phyloP scores from a whole-genome alignment of 345 rosid species.

The Lumnitzera littorea region DNA sequence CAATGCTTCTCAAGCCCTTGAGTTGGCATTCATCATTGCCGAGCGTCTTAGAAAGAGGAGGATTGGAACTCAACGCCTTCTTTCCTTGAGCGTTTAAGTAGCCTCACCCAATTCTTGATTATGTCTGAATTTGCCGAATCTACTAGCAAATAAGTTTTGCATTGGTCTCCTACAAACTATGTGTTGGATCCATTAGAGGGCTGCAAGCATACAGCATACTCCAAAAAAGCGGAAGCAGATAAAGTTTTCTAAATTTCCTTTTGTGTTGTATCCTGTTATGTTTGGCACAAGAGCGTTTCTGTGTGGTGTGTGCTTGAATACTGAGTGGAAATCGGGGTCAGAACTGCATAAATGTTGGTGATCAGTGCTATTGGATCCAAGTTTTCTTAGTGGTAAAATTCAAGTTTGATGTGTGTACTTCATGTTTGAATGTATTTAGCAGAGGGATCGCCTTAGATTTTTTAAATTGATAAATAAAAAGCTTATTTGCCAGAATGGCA shows the following conservation, averaged over 20 bases:
- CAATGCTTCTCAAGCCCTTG: conserved; percentile 59
- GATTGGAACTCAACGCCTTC: conserved; percentile 23
- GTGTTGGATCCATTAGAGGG: conserved; percentile 1
- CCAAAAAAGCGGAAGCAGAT: not conserved
- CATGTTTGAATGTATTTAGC: too few relatives aligned
- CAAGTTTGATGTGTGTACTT: too few relatives aligned
- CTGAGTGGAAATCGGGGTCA: too few relatives aligned
- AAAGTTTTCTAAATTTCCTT: not conserved
- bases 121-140: not conserved
- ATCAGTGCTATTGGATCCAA: too few relatives aligned
- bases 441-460: too few relatives aligned
- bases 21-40: conserved; percentile 48
- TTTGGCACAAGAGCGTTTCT: not conserved
- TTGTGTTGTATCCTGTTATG: not conserved
- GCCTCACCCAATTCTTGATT: not conserved
- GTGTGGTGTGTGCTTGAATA: too few relatives aligned
- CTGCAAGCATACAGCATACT: not conserved
- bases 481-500: too few relatives aligned
- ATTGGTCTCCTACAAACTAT: not conserved
- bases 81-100: conserved; percentile 10
- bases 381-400: too few relatives aligned
- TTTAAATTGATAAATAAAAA: too few relatives aligned
- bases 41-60: conserved; percentile 53
- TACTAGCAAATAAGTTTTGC: conserved; percentile 9
- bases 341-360: too few relatives aligned